Evolutionary conservation across 148 eudicot species (phyloP), one percentile per base, ranked within the genome.

Genomic region (Persicaria tinctoria): DNA sequence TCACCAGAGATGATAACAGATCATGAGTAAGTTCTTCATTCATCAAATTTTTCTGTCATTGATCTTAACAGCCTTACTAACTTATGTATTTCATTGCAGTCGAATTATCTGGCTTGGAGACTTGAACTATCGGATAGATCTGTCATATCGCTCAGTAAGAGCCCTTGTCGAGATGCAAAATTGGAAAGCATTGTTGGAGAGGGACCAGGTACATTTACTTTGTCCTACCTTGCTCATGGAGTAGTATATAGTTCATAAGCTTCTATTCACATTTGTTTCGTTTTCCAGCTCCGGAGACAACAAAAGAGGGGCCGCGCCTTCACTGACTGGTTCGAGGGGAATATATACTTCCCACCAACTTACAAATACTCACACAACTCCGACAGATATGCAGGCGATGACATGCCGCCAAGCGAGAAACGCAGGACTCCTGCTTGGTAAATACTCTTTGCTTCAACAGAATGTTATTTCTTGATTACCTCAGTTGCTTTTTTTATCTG

Each of bases 101-200:
- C 98, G 96, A 78, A 80, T 95, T 74, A 90, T 95, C 68, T 95
- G 98, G 98, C 97, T 94, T 46, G 98, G 98, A 74, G 98, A 94
- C 84, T 84, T 94, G 55, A 94, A 94, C 80, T 94, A 94, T 54
- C 89, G 98, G 68, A 77, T 94, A 74, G 89, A 97, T 48, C 86
- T 94, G 49, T 88, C 97, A 23, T 92, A 92, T 72, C 97, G 98
- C 59, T 86, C 97, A 71, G 96, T 91, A 3, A 90, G 90, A 80
- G 98, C 98, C 60, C 98, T 88, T 32, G 95, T 94, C 18, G 97
- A 90, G 85, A 94, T 94, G 98, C 98, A 92, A 78, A 92, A 92
- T 76, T 94, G 98, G 98, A 86, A 97, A 78, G 96, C 92, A 50
- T 82, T 94, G 81, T 83, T 94, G 70, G 98, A 90, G 70, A 94